Percentiles rank a stretch among this genome's conserved stretches.
phyloP scores from a whole-genome alignment of 805 yeast species.

The Zygosaccharomyces bailii region DNA sequence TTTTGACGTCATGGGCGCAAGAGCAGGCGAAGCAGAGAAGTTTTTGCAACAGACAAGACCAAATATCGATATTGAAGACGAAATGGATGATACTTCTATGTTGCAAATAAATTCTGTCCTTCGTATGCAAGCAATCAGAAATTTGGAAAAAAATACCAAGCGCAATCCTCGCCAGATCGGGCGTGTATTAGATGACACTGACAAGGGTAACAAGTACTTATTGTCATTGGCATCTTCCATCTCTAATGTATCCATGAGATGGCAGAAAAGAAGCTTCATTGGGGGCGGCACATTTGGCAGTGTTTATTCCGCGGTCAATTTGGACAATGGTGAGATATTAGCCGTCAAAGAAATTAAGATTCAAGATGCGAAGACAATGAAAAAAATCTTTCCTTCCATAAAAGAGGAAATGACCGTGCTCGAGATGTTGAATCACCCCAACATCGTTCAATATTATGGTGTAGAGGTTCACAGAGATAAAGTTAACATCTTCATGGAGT shows the following conservation, averaged over 20 bases:
- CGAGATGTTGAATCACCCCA: slow-evolving; percentile 93
- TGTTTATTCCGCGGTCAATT: slow-evolving; percentile 85
- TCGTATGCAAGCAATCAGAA: slow-evolving; percentile 60
- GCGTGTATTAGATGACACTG: slow-evolving; percentile 81
- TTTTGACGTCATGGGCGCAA: slow-evolving; percentile 97
- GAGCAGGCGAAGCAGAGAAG: slow-evolving; percentile 63
- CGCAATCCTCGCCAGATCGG: slow-evolving; percentile 59
- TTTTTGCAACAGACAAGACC: slow-evolving; percentile 32
- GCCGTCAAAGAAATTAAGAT: slow-evolving; percentile 95
- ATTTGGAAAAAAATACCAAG: slow-evolving; percentile 54
- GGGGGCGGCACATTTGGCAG: slow-evolving; percentile 97
- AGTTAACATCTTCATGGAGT: slow-evolving; percentile 96
- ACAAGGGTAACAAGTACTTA: slow-evolving; percentile 81
- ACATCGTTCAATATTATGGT: slow-evolving; percentile 93
- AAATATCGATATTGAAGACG: slow-evolving; percentile 38
- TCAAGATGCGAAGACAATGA: slow-evolving; percentile 81
- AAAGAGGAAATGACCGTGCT: slow-evolving; percentile 96
- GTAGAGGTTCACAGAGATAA: slow-evolving; percentile 96
- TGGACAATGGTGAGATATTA: slow-evolving; percentile 93
- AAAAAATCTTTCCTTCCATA: slow-evolving; percentile 79
- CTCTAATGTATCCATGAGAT: slow-evolving; percentile 85
- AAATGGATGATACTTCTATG: slow-evolving; percentile 52
- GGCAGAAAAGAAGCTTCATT: slow-evolving; percentile 93
- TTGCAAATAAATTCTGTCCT: slow-evolving; percentile 60
- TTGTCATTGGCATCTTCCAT: slow-evolving; percentile 84